These are phyloP conservation scores for Platanus orientalis DNA, from an alignment of 164 flowering plant species.

Conservation along the genomic window DNA sequence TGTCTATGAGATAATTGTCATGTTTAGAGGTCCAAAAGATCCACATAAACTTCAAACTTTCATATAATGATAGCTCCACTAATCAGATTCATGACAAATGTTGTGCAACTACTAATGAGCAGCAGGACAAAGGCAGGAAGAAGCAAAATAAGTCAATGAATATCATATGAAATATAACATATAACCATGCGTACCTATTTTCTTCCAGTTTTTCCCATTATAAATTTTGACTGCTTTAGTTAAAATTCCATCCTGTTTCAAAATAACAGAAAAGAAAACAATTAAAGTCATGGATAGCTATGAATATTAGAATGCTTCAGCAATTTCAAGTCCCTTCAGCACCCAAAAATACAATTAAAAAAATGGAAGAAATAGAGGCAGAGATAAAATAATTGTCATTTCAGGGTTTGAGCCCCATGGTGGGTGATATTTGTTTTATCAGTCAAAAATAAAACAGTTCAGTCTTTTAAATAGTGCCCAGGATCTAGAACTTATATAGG, in stretches of 20 bases:
- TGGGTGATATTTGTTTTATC: too few relatives aligned
- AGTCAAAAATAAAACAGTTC: too few relatives aligned
- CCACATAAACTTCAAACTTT: not conserved
- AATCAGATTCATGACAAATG: not conserved
- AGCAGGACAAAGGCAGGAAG: not conserved
- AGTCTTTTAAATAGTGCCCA: too few relatives aligned
- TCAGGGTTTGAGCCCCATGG: too few relatives aligned
- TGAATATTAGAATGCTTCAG: not conserved
- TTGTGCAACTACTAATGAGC: not conserved
- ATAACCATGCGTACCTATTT: conserved; percentile 38
- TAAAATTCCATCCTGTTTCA: conserved; percentile 43
- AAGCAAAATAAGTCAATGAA: not conserved
- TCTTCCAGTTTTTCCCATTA: conserved; percentile 62
- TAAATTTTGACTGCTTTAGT: conserved; percentile 29
- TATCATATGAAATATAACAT: not conserved
- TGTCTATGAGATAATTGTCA: too few relatives aligned
- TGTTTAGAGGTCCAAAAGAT: not conserved
- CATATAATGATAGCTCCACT: not conserved
- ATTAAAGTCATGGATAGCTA: not conserved
- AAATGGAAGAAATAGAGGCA: too few relatives aligned
- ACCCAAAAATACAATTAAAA: not conserved
- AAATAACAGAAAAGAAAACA: not conserved
- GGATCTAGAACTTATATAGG: too few relatives aligned
- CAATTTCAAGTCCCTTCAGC: not conserved
- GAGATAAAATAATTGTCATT: too few relatives aligned